Conservation (phyloP, 495 filamentous ascomycete species). For the Penicillium cataractarum region DNA sequence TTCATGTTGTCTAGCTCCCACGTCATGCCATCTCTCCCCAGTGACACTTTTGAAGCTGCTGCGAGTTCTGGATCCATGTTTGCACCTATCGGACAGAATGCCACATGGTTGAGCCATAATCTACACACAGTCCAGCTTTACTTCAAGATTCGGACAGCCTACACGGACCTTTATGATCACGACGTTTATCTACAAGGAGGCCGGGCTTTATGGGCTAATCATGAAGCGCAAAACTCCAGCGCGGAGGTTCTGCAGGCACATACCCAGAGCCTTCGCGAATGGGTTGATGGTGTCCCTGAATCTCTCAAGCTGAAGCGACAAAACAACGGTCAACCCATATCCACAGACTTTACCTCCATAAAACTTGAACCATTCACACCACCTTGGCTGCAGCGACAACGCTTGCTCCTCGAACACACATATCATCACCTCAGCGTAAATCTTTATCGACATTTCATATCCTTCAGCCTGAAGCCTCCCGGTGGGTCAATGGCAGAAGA, state of each 20-base stretch:
- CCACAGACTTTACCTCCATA: conserved; percentile 41
- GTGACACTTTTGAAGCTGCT: conserved; percentile 38
- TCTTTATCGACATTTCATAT: conserved; percentile 53
- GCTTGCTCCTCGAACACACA: conserved; percentile 52
- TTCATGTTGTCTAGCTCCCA: conserved; percentile 37
- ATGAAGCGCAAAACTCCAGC: not conserved
- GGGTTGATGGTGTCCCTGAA: conserved; percentile 40
- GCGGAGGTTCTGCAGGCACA: conserved; percentile 34
- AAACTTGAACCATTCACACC: conserved; percentile 44
- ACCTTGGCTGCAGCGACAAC: conserved; percentile 52
- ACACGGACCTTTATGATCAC: conserved; percentile 39
- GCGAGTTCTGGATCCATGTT: conserved; percentile 36
- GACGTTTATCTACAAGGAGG: conserved; percentile 1
- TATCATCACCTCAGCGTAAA: conserved; percentile 52
- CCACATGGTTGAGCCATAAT: conserved; percentile 46
- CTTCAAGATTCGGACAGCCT: conserved; percentile 38
- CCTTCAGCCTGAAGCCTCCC: conserved; percentile 25
- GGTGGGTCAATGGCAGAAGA: conserved; percentile 27
- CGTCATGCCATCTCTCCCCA: conserved; percentile 43
- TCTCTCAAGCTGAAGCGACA: conserved; percentile 42
- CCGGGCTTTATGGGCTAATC: conserved; percentile 23
- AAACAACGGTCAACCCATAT: conserved; percentile 39
- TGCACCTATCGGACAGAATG: conserved; percentile 31
- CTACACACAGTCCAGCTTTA: conserved; percentile 44
- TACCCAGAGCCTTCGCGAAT: conserved; percentile 31